Evolutionary conservation across 2,329 filamentous ascomycete genomes (phyloP).

Genomic region (Diplodia sapinea): DNA sequence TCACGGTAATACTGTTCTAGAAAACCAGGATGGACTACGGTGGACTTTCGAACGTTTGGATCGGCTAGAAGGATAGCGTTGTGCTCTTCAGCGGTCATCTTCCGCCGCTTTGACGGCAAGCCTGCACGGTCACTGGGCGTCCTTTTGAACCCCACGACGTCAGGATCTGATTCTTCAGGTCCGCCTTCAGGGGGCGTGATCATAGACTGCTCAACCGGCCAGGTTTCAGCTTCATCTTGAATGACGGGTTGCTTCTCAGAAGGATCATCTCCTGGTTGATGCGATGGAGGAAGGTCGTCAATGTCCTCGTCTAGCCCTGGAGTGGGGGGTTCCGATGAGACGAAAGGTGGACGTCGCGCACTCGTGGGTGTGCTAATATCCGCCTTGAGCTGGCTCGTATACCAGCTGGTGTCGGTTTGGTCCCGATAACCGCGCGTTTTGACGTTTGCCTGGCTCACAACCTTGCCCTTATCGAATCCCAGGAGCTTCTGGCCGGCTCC

Average conservation of each 20-base stretch:
- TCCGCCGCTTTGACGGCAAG: conserved; percentile 43
- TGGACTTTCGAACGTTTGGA: conserved; percentile 84
- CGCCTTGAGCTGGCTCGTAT: conserved; percentile 71
- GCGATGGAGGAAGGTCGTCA: conserved; percentile 42
- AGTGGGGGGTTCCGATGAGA: conserved; percentile 38
- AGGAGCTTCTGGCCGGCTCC: conserved; percentile 82
- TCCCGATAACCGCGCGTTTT: conserved; percentile 73
- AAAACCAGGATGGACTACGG: conserved; percentile 90
- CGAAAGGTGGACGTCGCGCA: conserved; percentile 38
- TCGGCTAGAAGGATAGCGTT: conserved; percentile 85
- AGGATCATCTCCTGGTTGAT: conserved; percentile 41
- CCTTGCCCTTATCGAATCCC: conserved; percentile 64
- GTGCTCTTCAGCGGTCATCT: conserved; percentile 86
- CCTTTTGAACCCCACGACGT: conserved; percentile 6
- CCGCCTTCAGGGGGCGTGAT: conserved; percentile 44
- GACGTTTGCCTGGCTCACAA: conserved; percentile 70
- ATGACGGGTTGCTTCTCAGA: not conserved
- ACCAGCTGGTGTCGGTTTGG: conserved; percentile 83
- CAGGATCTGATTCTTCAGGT: conserved; percentile 31
- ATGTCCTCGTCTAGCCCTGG: conserved; percentile 38
- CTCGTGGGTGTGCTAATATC: conserved; percentile 37
- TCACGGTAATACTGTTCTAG: conserved; percentile 94
- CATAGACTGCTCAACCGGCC: conserved; percentile 18
- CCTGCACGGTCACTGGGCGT: conserved; percentile 7
- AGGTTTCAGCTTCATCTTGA: conserved; percentile 32